A percentile compares a stretch with the other conserved stretches of the same genome.
These are phyloP conservation scores for Rhododendron vialii DNA, from an alignment of 148 eudicot genomes.

Conservation along the genomic window DNA sequence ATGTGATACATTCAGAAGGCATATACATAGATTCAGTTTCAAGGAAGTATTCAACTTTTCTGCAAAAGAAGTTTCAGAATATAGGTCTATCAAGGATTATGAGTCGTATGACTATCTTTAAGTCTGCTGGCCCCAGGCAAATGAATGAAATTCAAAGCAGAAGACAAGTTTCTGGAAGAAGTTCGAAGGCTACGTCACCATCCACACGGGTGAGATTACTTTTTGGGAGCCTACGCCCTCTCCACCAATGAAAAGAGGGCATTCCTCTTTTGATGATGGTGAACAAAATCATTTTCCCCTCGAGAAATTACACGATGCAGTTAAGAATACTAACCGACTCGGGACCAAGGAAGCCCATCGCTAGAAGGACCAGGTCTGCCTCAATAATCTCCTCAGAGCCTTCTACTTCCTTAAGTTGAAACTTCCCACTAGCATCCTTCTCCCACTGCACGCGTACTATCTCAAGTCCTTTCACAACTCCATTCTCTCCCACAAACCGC, in stretches of 20 bases:
- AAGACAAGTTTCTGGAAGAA: neutral
- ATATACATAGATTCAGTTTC: neutral
- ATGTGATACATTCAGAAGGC: neutral
- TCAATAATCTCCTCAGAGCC: conserved; percentile 75
- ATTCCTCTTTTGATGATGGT: neutral
- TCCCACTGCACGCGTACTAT: conserved; percentile 77
- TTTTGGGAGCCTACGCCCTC: neutral
- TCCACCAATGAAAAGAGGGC: neutral
- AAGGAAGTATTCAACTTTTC: neutral
- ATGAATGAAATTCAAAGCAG: neutral
- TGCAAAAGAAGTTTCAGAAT: neutral
- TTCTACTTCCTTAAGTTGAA: conserved; percentile 79
- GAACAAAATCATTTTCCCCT: neutral
- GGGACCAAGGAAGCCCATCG: conserved; percentile 99
- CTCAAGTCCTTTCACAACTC: conserved; percentile 83
- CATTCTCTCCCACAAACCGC: conserved; percentile 83
- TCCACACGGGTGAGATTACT: neutral
- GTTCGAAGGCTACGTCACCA: neutral
- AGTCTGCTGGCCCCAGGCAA: neutral
- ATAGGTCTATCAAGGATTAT: neutral
- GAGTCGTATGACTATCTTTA: neutral
- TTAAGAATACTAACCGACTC: conserved; percentile 67
- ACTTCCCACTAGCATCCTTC: conserved; percentile 85
- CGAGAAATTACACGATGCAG: neutral
- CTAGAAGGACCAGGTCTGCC: conserved; percentile 83